Conservation (phyloP, 2,329 filamentous ascomycete species). For the Fusarium tupiense region DNA sequence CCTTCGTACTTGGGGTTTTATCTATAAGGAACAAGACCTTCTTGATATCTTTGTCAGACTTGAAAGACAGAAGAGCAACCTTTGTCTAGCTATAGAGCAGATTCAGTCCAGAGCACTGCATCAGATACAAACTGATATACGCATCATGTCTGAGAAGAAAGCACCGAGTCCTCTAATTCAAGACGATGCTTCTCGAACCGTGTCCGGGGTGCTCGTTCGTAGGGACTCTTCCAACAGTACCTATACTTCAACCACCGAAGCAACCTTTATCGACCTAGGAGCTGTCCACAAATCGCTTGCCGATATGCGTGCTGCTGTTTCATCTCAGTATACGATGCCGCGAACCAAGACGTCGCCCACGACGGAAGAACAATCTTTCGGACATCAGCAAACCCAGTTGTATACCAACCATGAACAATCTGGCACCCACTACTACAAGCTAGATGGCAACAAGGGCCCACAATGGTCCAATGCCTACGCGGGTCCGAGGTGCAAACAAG, state of each 20-base stretch:
- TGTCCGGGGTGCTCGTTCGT: neutral
- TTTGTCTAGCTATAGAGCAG: constrained; percentile 13
- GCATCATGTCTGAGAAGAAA: neutral
- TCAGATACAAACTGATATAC: constrained; percentile 10
- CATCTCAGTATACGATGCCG: neutral
- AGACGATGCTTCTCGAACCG: neutral
- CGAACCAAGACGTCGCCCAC: rapidly evolving
- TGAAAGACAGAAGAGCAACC: constrained; percentile 30
- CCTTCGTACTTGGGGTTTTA: neutral
- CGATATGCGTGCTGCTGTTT: neutral
- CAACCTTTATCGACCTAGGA: neutral
- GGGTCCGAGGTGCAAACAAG: neutral
- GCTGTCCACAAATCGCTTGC: neutral
- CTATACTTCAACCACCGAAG: neutral
- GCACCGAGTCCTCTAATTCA: neutral
- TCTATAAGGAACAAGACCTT: constrained; percentile 22
- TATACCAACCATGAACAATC: too few species aligned
- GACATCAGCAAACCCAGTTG: too few species aligned
- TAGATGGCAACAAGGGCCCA: neutral
- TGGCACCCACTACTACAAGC: neutral
- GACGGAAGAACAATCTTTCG: neutral
- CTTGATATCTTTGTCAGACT: constrained; percentile 22
- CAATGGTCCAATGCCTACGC: neutral
- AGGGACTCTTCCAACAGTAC: neutral
- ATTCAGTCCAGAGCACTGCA: constrained; percentile 54